Conservation (phyloP, 805 yeast species). For the Saturnispora dispora region DNA sequence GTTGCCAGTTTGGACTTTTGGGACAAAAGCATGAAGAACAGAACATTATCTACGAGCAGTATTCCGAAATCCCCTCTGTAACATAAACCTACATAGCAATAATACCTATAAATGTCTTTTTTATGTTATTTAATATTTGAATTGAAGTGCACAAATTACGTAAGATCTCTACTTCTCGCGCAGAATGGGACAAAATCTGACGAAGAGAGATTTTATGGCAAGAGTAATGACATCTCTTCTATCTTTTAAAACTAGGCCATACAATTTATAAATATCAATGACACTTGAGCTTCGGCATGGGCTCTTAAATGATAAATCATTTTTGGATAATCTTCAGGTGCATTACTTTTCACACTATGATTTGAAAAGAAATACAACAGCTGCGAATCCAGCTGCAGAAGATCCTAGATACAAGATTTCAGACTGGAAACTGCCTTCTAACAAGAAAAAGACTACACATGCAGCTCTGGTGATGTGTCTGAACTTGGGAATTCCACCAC, state of each 20-base stretch:
- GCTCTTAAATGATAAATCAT: conserved; percentile 24
- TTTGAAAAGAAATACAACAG: conserved; percentile 85
- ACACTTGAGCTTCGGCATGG: conserved; percentile 25
- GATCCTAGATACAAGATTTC: conserved; percentile 60
- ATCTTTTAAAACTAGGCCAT: neutral
- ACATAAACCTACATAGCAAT: neutral
- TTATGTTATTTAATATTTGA: neutral
- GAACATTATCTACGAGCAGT: conserved; percentile 1
- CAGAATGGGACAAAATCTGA: neutral
- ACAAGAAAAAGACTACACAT: conserved; percentile 83
- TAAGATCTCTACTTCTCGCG: neutral
- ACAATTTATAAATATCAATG: conserved; percentile 8
- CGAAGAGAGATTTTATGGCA: neutral
- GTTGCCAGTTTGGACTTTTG: conserved; percentile 91
- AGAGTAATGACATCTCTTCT: neutral
- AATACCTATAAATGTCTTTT: neutral
- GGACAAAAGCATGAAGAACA: conserved; percentile 34
- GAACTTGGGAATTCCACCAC: conserved; percentile 94
- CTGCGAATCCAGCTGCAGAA: conserved; percentile 64
- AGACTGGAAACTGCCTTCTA: conserved; percentile 89
- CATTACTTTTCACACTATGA: conserved; percentile 54
- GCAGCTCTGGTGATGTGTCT: conserved; percentile 89
- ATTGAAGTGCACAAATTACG: neutral
- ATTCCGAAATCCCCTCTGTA: neutral
- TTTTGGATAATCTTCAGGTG: conserved; percentile 22